These are phyloP conservation scores for Camellia sinensis DNA, from an alignment of 148 eudicot species.

Conservation along the genomic window DNA sequence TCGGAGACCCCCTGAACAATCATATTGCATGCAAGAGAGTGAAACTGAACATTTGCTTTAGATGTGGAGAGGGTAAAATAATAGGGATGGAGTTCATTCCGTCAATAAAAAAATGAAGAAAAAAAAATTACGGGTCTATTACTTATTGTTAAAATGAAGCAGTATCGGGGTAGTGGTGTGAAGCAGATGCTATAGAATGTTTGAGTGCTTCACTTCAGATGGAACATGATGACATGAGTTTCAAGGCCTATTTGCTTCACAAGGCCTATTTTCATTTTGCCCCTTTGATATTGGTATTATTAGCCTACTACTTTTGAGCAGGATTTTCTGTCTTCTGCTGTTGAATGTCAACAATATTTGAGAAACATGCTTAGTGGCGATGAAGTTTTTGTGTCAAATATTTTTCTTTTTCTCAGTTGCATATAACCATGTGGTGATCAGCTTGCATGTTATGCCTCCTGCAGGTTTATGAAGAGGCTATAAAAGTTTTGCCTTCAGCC, in stretches of 20 bases:
- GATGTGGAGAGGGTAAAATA: too few relatives aligned
- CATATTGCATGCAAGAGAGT: neutral
- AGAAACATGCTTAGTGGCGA: neutral
- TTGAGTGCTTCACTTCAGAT: neutral
- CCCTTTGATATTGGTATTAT: neutral
- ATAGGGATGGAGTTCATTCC: too few relatives aligned
- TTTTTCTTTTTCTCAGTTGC: neutral
- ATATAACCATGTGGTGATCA: slow-evolving; percentile 11
- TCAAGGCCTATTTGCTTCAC: neutral
- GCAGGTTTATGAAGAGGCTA: slow-evolving; percentile 81
- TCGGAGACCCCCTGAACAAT: neutral
- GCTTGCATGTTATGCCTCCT: slow-evolving; percentile 15
- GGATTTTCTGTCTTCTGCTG: neutral
- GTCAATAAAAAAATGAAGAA: too few relatives aligned
- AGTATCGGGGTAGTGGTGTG: neutral
- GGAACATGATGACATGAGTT: neutral
- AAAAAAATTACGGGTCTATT: too few relatives aligned
- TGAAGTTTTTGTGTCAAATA: neutral
- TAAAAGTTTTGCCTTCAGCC: slow-evolving; percentile 43
- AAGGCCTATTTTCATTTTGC: slow-evolving; percentile 6
- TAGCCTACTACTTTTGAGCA: neutral
- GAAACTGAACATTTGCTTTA: too few relatives aligned
- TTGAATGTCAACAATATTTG: neutral
- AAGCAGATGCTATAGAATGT: neutral
- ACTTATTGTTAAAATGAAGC: too few relatives aligned